These are phyloP conservation scores for Alternaria brassicae DNA, from an alignment of 2,329 filamentous ascomycete genomes.

Conservation along the genomic window DNA sequence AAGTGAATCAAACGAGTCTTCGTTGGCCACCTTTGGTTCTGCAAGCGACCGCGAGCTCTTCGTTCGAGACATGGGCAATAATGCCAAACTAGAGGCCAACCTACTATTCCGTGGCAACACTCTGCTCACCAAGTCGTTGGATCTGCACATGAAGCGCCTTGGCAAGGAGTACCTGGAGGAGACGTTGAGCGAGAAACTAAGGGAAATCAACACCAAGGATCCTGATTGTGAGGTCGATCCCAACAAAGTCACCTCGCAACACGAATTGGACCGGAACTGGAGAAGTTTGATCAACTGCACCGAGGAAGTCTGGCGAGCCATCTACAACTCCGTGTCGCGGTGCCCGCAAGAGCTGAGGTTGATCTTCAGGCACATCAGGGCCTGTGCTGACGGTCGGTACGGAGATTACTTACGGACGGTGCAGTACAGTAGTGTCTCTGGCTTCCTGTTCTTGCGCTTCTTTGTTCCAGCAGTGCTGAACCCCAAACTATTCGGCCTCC, in stretches of 20 bases:
- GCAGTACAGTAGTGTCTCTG: constrained; percentile 91
- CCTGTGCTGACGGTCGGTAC: constrained; percentile 92
- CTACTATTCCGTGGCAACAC: constrained; percentile 95
- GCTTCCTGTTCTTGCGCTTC: constrained; percentile 92
- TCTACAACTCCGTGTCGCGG: constrained; percentile 74
- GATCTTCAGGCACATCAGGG: constrained; percentile 88
- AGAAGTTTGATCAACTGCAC: constrained; percentile 76
- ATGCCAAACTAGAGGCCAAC: constrained; percentile 86
- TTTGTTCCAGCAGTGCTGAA: constrained; percentile 97
- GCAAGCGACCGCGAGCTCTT: constrained; percentile 71
- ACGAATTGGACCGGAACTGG: constrained; percentile 87
- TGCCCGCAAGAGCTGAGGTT: constrained; percentile 83
- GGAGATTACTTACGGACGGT: constrained; percentile 90
- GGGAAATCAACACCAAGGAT: constrained; percentile 88
- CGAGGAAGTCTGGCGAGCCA: constrained; percentile 84
- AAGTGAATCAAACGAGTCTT: constrained; percentile 68
- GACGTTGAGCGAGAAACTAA: constrained; percentile 81
- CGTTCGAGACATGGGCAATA: constrained; percentile 79
- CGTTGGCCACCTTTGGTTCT: constrained; percentile 47
- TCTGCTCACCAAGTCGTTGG: constrained; percentile 87
- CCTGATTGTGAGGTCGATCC: constrained; percentile 96
- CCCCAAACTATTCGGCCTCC: constrained; percentile 87
- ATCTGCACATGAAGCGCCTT: constrained; percentile 93
- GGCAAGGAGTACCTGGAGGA: constrained; percentile 93
- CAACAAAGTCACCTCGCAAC: constrained; percentile 69